A percentile compares a stretch with the other conserved stretches of the same genome.
Conservation (phyloP, 768 basidiomycete species). For the Ramaria sp. region DNA sequence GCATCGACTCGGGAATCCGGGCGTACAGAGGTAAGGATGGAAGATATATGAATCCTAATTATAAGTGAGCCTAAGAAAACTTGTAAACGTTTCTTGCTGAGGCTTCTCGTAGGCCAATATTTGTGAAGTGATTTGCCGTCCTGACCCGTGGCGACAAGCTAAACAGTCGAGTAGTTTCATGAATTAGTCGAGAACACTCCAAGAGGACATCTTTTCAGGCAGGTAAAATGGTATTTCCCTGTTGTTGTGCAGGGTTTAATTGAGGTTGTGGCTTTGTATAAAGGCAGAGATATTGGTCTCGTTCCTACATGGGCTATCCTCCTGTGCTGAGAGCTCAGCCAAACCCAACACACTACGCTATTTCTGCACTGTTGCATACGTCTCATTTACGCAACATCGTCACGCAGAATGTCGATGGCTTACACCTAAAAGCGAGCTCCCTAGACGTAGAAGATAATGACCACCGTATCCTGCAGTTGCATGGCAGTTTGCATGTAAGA, state of each 20-base stretch:
- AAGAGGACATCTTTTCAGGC: slow-evolving; percentile 66
- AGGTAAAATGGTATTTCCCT: slow-evolving; percentile 14
- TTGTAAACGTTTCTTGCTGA: background rate
- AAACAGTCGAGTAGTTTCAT: slow-evolving; percentile 46
- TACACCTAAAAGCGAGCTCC: slow-evolving; percentile 71
- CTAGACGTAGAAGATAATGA: slow-evolving; percentile 30
- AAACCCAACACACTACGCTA: slow-evolving; percentile 81
- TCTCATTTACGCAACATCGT: slow-evolving; percentile 51
- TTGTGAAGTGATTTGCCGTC: slow-evolving; percentile 22
- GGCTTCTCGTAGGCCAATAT: slow-evolving; percentile 39
- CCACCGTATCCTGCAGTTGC: slow-evolving; percentile 63
- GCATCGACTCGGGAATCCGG: slow-evolving; percentile 90
- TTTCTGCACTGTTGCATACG: slow-evolving; percentile 72
- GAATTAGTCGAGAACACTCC: slow-evolving; percentile 65
- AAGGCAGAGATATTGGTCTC: slow-evolving; percentile 80
- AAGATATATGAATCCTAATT: slow-evolving; percentile 82
- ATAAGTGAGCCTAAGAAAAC: slow-evolving; percentile 41
- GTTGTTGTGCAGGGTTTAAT: background rate
- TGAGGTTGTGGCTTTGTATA: background rate
- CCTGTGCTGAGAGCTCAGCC: slow-evolving; percentile 74
- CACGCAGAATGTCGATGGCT: slow-evolving; percentile 86
- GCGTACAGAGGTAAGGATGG: slow-evolving; percentile 89
- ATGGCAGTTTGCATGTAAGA: slow-evolving; percentile 75
- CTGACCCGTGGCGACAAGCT: slow-evolving; percentile 6
- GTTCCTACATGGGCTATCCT: slow-evolving; percentile 78